Base-by-base conservation (phyloP, 345 rosid species). In the Syzygium oleosum region DNA sequence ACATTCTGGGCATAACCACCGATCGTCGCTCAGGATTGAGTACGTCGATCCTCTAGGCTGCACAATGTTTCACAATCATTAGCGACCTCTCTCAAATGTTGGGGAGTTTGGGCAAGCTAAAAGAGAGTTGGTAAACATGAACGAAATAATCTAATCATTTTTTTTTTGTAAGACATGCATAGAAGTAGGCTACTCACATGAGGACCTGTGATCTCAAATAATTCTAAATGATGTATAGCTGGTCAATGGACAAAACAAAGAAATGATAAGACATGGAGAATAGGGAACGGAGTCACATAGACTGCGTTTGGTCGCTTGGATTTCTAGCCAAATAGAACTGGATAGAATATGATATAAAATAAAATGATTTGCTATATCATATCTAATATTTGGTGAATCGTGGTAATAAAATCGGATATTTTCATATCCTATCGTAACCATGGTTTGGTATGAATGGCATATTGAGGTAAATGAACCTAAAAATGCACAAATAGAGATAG, bases 1-100 rank as follows among this genome's bases (percentile, higher is more conserved):
- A 14, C 86, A 84, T 22, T 87, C 54, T 7, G 23, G 29, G 23
- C 89, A 87, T 84, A 84, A 58, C 21, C 27, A 43, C 78, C 99
- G 91, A 38, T 95, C 97, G 93, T 95, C 96, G 58, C 92, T 94
- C 87, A 95, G 97, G 22, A 94, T 91, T 84, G 95, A 87, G 91
- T 92, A 94, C 86, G 85, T 95, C 16, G 91, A 87, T 51, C 94
- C 96, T 85, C 88, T 92, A 0, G 97, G 91, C 96, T 97, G 94
- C 91, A 92, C 86, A 12, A 68, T 34, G 21, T 34, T 61, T 61
- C 34, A 15, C 38, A 61, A 61, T 34, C 38, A n/a, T 31, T 61
- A 14, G 8, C 19, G 2, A 61, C 4, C 34, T 61, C 73, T n/a
- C 73, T 61, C 73, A 14, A 61, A 13, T 56, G 61, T 56, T 56